Percentiles rank a stretch among this genome's conserved stretches.
phyloP scores from a whole-genome alignment of 495 filamentous ascomycete genomes.

The Barbatosphaeria neglecta region DNA sequence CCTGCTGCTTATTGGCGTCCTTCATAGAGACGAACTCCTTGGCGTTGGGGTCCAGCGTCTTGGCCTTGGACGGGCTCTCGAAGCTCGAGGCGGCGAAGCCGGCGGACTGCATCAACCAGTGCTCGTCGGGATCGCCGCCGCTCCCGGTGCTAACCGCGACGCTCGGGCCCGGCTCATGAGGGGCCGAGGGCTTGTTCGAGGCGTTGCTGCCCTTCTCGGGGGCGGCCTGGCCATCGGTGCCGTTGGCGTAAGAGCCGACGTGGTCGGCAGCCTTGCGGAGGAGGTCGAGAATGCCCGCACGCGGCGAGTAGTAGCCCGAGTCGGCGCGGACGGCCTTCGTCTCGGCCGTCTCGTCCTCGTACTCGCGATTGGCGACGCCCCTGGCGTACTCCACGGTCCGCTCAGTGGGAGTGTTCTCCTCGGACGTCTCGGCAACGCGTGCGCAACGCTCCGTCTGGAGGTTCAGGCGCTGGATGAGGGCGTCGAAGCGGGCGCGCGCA shows the following conservation, averaged over 20 bases:
- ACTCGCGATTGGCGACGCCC: not conserved
- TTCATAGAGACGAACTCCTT: conserved; percentile 2
- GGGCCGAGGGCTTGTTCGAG: no score
- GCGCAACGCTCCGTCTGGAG: no score
- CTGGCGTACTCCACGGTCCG: no score
- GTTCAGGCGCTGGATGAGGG: not conserved
- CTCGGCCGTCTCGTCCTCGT: not conserved
- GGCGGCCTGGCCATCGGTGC: not conserved
- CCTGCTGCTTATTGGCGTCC: not conserved
- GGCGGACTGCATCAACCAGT: no score
- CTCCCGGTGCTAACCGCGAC: not conserved
- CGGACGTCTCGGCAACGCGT: no score
- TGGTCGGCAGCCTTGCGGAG: no score
- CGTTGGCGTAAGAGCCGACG: no score
- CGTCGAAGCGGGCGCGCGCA: not conserved
- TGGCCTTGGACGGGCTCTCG: not conserved
- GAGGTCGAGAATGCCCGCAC: no score
- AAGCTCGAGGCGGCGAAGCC: not conserved
- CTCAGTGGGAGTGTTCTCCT: no score
- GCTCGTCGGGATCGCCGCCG: no score
- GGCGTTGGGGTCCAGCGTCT: conserved; percentile 2
- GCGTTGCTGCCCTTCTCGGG: no score
- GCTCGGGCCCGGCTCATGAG: no score
- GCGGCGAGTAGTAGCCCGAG: not conserved
- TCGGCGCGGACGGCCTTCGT: not conserved